Evolutionary conservation across 2,329 filamentous ascomycete species (phyloP).

Genomic region (Ophiocordyceps polyrhachis-furcata): DNA sequence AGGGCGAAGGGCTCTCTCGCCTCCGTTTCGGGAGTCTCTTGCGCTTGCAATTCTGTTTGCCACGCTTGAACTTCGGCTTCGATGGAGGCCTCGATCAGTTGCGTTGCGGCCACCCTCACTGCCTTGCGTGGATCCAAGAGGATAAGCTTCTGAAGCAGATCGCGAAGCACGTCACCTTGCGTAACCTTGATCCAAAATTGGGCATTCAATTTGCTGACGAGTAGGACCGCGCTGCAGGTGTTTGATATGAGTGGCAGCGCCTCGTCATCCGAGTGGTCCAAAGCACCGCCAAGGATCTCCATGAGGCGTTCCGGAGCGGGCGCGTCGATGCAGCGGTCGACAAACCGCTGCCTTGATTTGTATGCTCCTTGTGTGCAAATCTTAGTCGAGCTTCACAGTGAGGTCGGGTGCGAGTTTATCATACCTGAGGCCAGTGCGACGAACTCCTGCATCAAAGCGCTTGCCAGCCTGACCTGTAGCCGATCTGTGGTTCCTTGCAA

Average conservation of each 20-base stretch:
- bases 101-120: constrained; percentile 13
- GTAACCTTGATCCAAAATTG: constrained; percentile 12
- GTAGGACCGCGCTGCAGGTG: constrained; percentile 11
- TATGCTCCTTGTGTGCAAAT: not conserved
- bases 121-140: constrained; percentile 10
- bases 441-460: constrained; percentile 11
- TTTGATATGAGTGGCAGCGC: constrained; percentile 9
- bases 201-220: constrained; percentile 9
- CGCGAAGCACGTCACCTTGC: constrained; percentile 6
- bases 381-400: not conserved
- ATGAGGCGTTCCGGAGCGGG: constrained; percentile 11
- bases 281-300: constrained; percentile 10
- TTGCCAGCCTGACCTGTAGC: constrained; percentile 11
- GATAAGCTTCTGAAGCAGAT: constrained; percentile 8
- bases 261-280: constrained; percentile 6
- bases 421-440: constrained; percentile 11
- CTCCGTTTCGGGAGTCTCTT: not conserved
- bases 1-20: constrained; percentile 2
- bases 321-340: constrained; percentile 6
- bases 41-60: not conserved
- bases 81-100: constrained; percentile 14
- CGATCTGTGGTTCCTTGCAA: constrained; percentile 15
- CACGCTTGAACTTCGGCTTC: constrained; percentile 3
- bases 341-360: not conserved
- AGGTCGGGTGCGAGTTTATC: not conserved